phyloP scores from a whole-genome alignment of 2,329 filamentous ascomycete species.

The Scedosporium minutisporum region DNA sequence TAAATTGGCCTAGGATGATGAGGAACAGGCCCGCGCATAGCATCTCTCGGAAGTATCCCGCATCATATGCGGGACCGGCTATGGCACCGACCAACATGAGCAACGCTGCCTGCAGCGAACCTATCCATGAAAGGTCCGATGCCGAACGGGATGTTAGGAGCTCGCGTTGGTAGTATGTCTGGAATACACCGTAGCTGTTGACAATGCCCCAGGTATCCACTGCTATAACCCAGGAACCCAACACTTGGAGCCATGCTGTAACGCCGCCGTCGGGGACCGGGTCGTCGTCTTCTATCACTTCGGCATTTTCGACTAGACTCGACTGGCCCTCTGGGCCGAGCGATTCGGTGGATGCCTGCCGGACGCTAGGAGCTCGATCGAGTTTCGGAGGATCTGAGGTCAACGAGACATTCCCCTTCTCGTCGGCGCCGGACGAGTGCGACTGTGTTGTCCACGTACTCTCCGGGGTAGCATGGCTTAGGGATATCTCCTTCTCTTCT shows the following conservation, averaged over 20 bases:
- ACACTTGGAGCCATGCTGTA: conserved; percentile 73
- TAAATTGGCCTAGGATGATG: conserved; percentile 31
- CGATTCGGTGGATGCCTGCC: not conserved
- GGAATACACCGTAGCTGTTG: conserved; percentile 36
- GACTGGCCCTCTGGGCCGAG: not conserved
- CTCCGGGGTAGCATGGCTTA: not conserved
- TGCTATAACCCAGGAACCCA: conserved; percentile 57
- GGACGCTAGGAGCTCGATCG: not conserved
- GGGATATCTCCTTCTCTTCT: not conserved
- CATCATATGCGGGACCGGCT: conserved; percentile 31
- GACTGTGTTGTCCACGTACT: not conserved
- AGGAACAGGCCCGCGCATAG: conserved; percentile 24
- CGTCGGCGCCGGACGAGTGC: not conserved
- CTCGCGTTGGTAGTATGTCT: conserved; percentile 31
- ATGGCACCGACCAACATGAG: conserved; percentile 29
- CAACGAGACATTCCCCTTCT: not conserved
- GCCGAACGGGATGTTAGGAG: conserved; percentile 22
- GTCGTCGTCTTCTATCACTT: conserved; percentile 22
- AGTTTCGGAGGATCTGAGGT: not conserved
- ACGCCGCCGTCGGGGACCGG: conserved; percentile 76
- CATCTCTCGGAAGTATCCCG: conserved; percentile 28
- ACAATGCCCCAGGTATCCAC: conserved; percentile 20
- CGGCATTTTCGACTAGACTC: not conserved
- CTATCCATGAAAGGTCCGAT: conserved; percentile 35
- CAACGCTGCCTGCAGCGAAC: conserved; percentile 30